A percentile compares a stretch with the other conserved stretches of the same genome.
Conservation (phyloP, 352 stramenopile species). For the Globisporangium viniferum region DNA sequence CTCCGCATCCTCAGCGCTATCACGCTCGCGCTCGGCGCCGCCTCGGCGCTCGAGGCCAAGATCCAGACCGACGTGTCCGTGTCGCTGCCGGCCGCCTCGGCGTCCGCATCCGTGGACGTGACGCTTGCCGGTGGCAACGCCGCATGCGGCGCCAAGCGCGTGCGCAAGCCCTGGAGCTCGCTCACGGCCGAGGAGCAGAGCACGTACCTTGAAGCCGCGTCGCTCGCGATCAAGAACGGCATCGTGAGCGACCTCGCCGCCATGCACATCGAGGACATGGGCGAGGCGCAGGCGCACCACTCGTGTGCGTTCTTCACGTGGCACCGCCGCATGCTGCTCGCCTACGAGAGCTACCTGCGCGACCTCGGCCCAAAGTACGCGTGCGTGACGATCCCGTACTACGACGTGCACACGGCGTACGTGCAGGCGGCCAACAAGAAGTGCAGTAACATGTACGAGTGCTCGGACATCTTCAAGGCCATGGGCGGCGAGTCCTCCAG, state of each 20-base stretch:
- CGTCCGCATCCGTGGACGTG: neutral
- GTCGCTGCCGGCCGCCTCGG: neutral
- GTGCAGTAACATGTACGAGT: constrained; percentile 61
- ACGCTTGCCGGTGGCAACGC: constrained; percentile 45
- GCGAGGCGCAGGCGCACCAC: constrained; percentile 46
- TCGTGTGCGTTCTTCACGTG: constrained; percentile 65
- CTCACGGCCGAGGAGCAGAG: constrained; percentile 40
- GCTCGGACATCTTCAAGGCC: constrained; percentile 49
- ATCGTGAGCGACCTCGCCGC: constrained; percentile 45
- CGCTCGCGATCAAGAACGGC: constrained; percentile 37
- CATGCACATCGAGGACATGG: constrained; percentile 43
- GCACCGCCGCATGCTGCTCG: constrained; percentile 61
- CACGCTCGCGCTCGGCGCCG: constrained; percentile 8
- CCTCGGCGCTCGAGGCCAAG: constrained; percentile 1
- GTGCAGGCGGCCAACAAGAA: constrained; percentile 37
- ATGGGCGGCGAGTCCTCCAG: constrained; percentile 12
- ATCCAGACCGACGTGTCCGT: neutral
- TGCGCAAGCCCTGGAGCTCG: constrained; percentile 52
- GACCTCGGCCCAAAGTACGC: constrained; percentile 49
- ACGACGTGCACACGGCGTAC: constrained; percentile 71
- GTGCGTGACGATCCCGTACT: constrained; percentile 75
- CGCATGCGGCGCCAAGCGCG: constrained; percentile 33
- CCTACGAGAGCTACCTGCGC: constrained; percentile 62
- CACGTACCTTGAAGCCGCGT: constrained; percentile 53
- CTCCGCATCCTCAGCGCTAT: constrained; percentile 15